Evolutionary conservation across 78 protist genomes (phyloP).

Genomic region (Dictyostelium citrinum): DNA sequence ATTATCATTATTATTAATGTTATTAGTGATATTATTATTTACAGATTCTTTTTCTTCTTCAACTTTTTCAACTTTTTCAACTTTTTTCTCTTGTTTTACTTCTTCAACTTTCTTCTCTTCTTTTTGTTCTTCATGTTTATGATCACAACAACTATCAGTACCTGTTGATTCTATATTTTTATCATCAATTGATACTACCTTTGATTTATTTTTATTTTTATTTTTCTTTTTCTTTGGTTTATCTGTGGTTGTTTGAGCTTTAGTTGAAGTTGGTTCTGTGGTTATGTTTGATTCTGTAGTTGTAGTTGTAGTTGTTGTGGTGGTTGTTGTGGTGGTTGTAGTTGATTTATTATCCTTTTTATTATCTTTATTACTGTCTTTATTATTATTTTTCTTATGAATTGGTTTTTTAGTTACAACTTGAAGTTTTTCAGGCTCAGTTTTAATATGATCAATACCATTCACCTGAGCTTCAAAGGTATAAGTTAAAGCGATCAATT

Average conservation of each 20-base stretch:
- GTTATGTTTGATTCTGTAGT: neutral
- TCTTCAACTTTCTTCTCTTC: neutral
- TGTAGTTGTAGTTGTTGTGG: neutral
- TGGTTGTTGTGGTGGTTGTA: neutral
- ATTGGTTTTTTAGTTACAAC: neutral
- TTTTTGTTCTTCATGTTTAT: neutral
- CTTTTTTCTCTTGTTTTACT: neutral
- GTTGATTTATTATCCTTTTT: neutral
- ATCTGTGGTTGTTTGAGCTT: slow-evolving; percentile 9
- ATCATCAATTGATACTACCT: neutral
- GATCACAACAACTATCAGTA: neutral
- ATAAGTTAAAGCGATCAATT: slow-evolving; percentile 85
- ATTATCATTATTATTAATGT: neutral
- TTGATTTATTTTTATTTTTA: neutral
- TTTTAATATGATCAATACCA: slow-evolving; percentile 39
- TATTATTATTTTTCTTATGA: neutral
- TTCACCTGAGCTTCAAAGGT: slow-evolving; percentile 75
- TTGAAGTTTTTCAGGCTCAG: slow-evolving; percentile 28
- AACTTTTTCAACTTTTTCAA: neutral
- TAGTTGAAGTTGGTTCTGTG: neutral
- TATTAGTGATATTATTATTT: neutral
- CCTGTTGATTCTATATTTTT: neutral
- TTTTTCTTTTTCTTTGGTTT: slow-evolving; percentile 16
- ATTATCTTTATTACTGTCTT: neutral
- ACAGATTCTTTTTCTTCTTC: slow-evolving; percentile 1